phyloP scores from a whole-genome alignment of 371 early-diverging fungal species.

The Nosema muscidifuracis region DNA sequence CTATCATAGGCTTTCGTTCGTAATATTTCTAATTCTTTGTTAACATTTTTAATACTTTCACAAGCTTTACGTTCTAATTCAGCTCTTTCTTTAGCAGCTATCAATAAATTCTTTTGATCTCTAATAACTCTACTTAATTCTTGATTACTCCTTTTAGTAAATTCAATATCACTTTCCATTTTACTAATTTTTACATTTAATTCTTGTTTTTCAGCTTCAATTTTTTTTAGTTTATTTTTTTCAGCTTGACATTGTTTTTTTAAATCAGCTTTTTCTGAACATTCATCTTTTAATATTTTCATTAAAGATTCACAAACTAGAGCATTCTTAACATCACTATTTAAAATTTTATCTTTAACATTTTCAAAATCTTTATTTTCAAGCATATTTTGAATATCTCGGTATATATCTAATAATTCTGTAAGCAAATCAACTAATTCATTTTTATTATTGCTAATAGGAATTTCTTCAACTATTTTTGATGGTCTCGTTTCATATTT shows the following conservation, averaged over 20 bases:
- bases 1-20: constrained; percentile 45
- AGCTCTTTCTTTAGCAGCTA: constrained; percentile 23
- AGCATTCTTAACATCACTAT: constrained; percentile 46
- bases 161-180: constrained; percentile 40
- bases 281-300: constrained; percentile 50
- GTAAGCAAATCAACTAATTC: constrained; percentile 35
- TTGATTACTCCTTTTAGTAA: constrained; percentile 26
- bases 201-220: constrained; percentile 16
- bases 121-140: constrained; percentile 51
- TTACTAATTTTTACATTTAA: constrained; percentile 30
- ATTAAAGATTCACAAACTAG: constrained; percentile 54
- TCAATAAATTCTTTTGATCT: constrained; percentile 51
- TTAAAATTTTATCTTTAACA: constrained; percentile 46
- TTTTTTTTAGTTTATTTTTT: constrained; percentile 14
- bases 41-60: constrained; percentile 31
- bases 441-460: not conserved
- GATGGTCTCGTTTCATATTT: not conserved
- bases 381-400: constrained; percentile 29
- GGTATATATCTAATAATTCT: constrained; percentile 39
- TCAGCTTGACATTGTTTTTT: constrained; percentile 19
- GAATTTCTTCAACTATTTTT: not conserved
- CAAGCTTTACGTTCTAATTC: constrained; percentile 32
- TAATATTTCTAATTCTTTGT: constrained; percentile 46
- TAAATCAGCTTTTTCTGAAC: constrained; percentile 40
- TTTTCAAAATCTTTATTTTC: constrained; percentile 23